Evolutionary conservation across 345 rosid genomes (phyloP), one percentile per base, ranked within the genome.

Genomic region (Passiflora organensis): DNA sequence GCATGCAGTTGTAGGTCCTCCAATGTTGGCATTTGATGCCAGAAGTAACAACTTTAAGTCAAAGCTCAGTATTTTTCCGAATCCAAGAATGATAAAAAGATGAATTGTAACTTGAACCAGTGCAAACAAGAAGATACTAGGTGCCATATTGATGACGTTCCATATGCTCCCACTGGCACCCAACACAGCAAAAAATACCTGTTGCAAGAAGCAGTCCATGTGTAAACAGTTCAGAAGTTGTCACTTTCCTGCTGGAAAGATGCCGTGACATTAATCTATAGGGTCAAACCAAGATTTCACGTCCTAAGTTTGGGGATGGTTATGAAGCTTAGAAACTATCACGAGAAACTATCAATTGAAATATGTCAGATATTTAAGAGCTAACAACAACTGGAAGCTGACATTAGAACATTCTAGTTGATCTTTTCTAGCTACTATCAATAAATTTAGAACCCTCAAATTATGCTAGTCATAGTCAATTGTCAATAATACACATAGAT

Each of bases 1-100:
- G 48, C 88, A 82, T 0, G 95, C 97, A 3, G 95, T 86, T 6
- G 95, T 81, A n/a, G 97, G 95, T 12, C 97, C 95, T 20, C 93
- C 97, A 0, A 89, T 37, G 49, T 89, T 86, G 32, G 91, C 95
- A 50, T 86, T 89, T 46, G 95, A 86, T 53, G 91, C 97, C 64
- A 86, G 60, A 60, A 85, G 83, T 12, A 83, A 58, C 32, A 76
- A 68, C 74, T 78, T 81, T 58, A 69, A 56, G 38, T 89, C 85
- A 4, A 89, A 22, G 34, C 43, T 17, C 13, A 80, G 65, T 32
- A 89, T 47, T 68, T 78, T 86, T 20, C 95, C 93, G 0, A 80
- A 48, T 66, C 71, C 79, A 3, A 84, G 80, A 43, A 82, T 62
- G 39, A 80, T 51, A 0, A 59, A 78, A 3, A 86, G 84, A 77